Base-by-base conservation (phyloP, 176 grass and related monocot species). In the Dactylis glomerata region DNA sequence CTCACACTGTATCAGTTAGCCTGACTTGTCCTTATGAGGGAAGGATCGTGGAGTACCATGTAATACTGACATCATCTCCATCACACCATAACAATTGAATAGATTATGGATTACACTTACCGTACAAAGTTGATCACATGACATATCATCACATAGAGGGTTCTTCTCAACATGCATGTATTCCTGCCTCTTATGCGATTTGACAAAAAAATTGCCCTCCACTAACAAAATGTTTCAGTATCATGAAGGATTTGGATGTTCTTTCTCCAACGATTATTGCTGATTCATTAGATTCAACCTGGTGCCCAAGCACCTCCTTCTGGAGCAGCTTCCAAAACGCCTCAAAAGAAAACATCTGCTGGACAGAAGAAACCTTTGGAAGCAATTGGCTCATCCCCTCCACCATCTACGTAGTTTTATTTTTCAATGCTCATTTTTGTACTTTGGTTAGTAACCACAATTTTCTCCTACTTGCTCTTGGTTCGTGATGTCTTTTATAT, bases 311-410 rank as follows among this genome's bases (percentile, higher is more conserved):
- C 70, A 76, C 72, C 75, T 78, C 23, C 34, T 51, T 16, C 84
- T 77, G 64, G 59, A 80, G 72, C 81, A 71, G 23, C 61, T 69
- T 86, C 83, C 38, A 95, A 95, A 90, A 83, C 93, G 81, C 89
- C 96, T 49, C 75, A 79, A 49, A 92, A 88, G 85, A 98, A 98
- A 85, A 76, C 91, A 83, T 83, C 91, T 72, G 82, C 89, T 89
- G 96, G 96, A 52, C 96, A 95, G 81, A 98, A 98, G 89, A 98
- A 95, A 73, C 91, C 87, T 67, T 46, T 86, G 52, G 96, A 98
- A 70, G 82, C 85, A 78, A 56, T 84, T 67, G 90, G 88, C 54
- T 82, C 87, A 75, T 89, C 93, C 46, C 91, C 93, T 55, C 89
- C 87, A 58, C 82, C 88, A 15, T 87, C 92, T 78, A 93, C 85